phyloP scores from a whole-genome alignment of 345 rosid species.

The Cardamine chenopodiifolia region DNA sequence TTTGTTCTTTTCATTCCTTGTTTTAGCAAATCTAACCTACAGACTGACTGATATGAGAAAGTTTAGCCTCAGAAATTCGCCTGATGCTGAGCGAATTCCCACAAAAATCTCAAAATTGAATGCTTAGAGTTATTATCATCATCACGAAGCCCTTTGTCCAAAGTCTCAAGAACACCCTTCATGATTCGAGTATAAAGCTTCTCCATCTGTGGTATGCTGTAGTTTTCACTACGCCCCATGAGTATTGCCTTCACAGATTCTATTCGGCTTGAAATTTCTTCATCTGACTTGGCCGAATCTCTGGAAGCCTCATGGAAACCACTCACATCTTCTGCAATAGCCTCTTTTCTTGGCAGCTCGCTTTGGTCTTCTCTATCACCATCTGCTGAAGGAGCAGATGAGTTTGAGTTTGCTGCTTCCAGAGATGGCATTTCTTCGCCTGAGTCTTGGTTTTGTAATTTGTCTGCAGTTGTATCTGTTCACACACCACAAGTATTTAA shows the following conservation, averaged over 20 bases:
- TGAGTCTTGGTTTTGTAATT: slow-evolving; percentile 49
- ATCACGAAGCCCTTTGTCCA: slow-evolving; percentile 47
- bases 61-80: slow-evolving; percentile 65
- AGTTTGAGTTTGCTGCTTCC: slow-evolving; percentile 45
- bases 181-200: slow-evolving; percentile 74
- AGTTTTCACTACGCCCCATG: slow-evolving; percentile 58
- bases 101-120: slow-evolving; percentile 86
- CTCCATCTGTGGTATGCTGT: slow-evolving; percentile 84
- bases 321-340: slow-evolving; percentile 10
- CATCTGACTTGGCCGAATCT: slow-evolving; percentile 48
- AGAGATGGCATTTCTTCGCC: slow-evolving; percentile 45
- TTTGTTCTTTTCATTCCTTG: slow-evolving; percentile 24
- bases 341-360: slow-evolving; percentile 23
- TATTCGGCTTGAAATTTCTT: slow-evolving; percentile 48
- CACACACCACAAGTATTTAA: background rate
- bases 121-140: slow-evolving; percentile 55
- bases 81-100: slow-evolving; percentile 64
- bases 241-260: slow-evolving; percentile 53
- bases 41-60: slow-evolving; percentile 25
- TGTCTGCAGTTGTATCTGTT: slow-evolving; percentile 61
- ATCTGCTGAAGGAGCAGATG: slow-evolving; percentile 43
- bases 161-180: slow-evolving; percentile 68
- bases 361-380: slow-evolving; percentile 35
- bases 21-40: slow-evolving; percentile 30
- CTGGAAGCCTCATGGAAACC: slow-evolving; percentile 30